Conservation (phyloP, 2,329 filamentous ascomycete species). For the Diaporthe nobilis region DNA sequence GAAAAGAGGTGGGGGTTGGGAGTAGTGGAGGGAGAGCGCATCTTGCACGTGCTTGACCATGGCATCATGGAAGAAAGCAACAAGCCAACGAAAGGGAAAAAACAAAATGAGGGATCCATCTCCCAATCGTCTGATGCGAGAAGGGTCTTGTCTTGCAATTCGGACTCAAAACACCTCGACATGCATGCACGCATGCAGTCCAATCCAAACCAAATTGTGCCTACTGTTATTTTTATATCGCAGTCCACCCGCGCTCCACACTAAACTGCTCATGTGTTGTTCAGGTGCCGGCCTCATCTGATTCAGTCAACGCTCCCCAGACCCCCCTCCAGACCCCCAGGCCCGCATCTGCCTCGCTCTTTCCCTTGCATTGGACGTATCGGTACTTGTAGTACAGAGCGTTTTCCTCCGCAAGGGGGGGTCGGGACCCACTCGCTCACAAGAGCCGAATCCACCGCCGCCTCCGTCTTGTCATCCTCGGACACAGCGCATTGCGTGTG, state of each 20-base stretch:
- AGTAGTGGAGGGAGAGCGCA: no score
- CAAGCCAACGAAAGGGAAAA: neutral
- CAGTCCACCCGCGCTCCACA: slow-evolving; percentile 1
- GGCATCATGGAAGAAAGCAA: neutral
- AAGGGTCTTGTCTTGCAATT: slow-evolving; percentile 26
- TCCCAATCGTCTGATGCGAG: slow-evolving; percentile 23
- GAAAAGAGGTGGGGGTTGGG: neutral
- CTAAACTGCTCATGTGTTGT: slow-evolving; percentile 15
- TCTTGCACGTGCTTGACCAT: neutral
- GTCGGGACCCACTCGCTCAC: slow-evolving; percentile 10
- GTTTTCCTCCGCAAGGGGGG: slow-evolving; percentile 5
- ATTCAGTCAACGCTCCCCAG: slow-evolving; percentile 12
- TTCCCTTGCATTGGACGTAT: slow-evolving; percentile 14
- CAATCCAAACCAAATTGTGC: slow-evolving; percentile 18
- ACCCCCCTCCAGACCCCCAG: neutral
- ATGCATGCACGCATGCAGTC: slow-evolving; percentile 1
- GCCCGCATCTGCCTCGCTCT: neutral
- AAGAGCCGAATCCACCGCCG: slow-evolving; percentile 15
- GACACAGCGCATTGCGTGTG: slow-evolving; percentile 14
- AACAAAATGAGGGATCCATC: slow-evolving; percentile 11
- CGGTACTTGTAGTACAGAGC: slow-evolving; percentile 12
- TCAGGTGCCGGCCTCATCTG: slow-evolving; percentile 20
- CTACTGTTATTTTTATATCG: slow-evolving; percentile 28
- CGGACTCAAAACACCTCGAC: slow-evolving; percentile 12
- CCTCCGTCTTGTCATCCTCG: neutral